Percentiles rank a stretch among this genome's conserved stretches.
Conservation (phyloP, 129 eudicot species). For the Artemisia tridentata region DNA sequence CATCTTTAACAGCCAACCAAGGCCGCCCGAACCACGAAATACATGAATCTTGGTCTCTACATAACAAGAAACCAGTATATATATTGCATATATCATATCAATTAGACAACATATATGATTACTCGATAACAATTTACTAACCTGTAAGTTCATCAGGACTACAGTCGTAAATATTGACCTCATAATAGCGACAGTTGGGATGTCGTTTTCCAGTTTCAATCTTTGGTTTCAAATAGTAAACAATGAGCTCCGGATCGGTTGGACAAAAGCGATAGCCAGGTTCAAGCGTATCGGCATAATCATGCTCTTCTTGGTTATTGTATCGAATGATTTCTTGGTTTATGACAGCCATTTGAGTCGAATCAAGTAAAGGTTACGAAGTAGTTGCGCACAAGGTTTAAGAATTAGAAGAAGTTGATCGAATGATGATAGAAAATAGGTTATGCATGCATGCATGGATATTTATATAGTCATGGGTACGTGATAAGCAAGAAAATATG, state of each 20-base stretch:
- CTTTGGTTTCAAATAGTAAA: not conserved
- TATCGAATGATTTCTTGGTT: not conserved
- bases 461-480: too few relatives aligned
- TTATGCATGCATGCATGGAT: too few relatives aligned
- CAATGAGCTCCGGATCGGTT: too few relatives aligned
- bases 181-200: slow-evolving; percentile 9
- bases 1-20: too few relatives aligned
- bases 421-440: not conserved
- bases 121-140: too few relatives aligned
- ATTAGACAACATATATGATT: too few relatives aligned
- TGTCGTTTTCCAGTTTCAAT: not conserved
- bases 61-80: too few relatives aligned
- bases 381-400: not conserved
- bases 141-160: not conserved
- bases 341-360: not conserved
- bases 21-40: too few relatives aligned
- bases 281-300: not conserved
- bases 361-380: not conserved
- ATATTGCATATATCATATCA: too few relatives aligned
- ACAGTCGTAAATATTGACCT: slow-evolving; percentile 14
- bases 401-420: not conserved
- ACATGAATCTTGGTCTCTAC: too few relatives aligned
- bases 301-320: not conserved
- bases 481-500: too few relatives aligned
- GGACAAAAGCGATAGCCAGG: too few relatives aligned